Percentiles rank a stretch among this genome's conserved stretches.
phyloP scores from a whole-genome alignment of 2,329 filamentous ascomycete species.

The Mycocentrospora acerina region DNA sequence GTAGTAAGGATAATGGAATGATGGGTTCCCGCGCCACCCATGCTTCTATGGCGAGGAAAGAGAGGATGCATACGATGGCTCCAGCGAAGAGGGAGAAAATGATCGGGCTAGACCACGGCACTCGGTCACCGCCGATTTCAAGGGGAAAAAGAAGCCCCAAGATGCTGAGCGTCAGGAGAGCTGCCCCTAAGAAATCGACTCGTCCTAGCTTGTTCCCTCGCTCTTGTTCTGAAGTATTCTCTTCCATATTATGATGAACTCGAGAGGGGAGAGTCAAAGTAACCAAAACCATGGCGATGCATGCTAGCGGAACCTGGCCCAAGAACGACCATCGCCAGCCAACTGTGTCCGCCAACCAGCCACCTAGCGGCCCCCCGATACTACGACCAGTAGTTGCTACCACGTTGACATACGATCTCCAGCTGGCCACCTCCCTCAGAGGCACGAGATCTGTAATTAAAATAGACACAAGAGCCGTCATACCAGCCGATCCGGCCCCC shows the following conservation, averaged over 20 bases:
- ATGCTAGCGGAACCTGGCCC: constrained; percentile 58
- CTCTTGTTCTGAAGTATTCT: not conserved
- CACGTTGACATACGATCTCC: constrained; percentile 56
- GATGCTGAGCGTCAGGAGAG: constrained; percentile 49
- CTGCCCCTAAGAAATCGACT: constrained; percentile 61
- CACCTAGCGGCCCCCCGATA: constrained; percentile 59
- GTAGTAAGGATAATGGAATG: constrained; percentile 58
- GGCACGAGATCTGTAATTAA: constrained; percentile 54
- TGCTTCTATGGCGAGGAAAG: constrained; percentile 41
- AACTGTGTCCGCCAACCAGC: constrained; percentile 61
- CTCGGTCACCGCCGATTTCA: constrained; percentile 51
- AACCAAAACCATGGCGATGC: constrained; percentile 54
- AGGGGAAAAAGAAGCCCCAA: constrained; percentile 49
- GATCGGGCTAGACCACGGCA: constrained; percentile 41
- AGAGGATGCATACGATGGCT: constrained; percentile 23
- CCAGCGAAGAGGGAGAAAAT: constrained; percentile 37
- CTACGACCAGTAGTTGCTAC: constrained; percentile 52
- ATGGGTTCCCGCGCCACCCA: constrained; percentile 57
- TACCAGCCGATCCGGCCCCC: constrained; percentile 68
- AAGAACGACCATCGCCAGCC: constrained; percentile 69
- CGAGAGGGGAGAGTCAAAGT: constrained; percentile 23
- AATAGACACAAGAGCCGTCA: constrained; percentile 50
- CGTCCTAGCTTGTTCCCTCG: constrained; percentile 45
- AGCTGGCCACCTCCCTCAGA: constrained; percentile 50
- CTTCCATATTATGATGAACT: not conserved